phyloP scores from a whole-genome alignment of 2,329 filamentous ascomycete species.

The Macrophomina phaseolina region DNA sequence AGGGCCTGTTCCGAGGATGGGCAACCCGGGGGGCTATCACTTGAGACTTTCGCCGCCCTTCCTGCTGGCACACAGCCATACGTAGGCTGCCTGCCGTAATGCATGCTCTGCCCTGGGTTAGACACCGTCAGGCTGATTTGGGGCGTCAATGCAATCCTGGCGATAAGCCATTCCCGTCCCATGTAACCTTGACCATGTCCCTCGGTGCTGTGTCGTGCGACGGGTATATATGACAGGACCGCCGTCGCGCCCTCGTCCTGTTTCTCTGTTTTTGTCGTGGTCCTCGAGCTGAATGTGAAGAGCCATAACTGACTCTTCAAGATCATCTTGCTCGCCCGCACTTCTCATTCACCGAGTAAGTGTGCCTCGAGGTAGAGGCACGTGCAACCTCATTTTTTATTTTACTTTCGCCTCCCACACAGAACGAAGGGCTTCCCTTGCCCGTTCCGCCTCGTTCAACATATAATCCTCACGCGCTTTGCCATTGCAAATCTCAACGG shows the following conservation, averaged over 20 bases:
- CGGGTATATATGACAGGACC: constrained; percentile 12
- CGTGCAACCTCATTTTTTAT: constrained; percentile 8
- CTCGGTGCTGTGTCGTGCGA: constrained; percentile 11
- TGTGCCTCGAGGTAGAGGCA: neutral
- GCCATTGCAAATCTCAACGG: neutral
- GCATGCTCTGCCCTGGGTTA: constrained; percentile 17
- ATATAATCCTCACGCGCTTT: neutral
- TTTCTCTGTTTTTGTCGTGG: neutral
- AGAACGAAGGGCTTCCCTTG: neutral
- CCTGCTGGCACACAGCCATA: constrained; percentile 17
- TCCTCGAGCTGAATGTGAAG: neutral
- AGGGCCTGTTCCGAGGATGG: neutral
- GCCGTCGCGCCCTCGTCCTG: neutral
- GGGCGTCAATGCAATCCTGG: constrained; percentile 16
- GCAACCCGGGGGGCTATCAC: constrained; percentile 6
- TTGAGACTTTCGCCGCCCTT: constrained; percentile 2
- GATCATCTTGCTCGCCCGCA: neutral
- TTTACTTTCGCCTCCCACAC: neutral
- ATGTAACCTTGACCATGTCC: constrained; percentile 20
- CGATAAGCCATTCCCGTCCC: constrained; percentile 18
- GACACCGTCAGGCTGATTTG: neutral
- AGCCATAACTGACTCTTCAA: neutral
- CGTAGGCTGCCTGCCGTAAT: constrained; percentile 9
- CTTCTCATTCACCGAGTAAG: constrained; percentile 2
- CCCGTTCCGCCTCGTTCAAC: neutral